Evolutionary conservation across 2,329 filamentous ascomycete genomes (phyloP).

Genomic region (Chaetomiaceae sp.): DNA sequence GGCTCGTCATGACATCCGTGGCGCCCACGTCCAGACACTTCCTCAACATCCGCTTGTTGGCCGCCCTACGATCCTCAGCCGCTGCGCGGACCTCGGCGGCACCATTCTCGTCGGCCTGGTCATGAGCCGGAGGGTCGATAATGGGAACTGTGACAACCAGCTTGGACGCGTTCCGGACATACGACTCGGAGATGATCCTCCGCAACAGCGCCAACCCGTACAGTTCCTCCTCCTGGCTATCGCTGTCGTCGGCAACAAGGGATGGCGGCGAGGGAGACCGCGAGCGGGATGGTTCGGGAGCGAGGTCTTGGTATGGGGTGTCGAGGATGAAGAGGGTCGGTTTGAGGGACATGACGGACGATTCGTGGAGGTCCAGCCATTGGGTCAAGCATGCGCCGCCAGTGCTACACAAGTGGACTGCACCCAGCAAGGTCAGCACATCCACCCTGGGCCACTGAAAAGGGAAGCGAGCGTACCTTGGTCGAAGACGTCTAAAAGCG

Average conservation of each 20-base stretch:
- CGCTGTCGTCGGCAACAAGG: constrained; percentile 33
- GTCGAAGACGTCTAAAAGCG: constrained; percentile 51
- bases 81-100: constrained; percentile 16
- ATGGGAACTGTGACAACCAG: constrained; percentile 54
- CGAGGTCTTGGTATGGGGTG: constrained; percentile 47
- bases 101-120: constrained; percentile 31
- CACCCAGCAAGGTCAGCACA: constrained; percentile 6
- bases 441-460: not conserved
- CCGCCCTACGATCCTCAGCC: constrained; percentile 27
- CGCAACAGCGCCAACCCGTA: constrained; percentile 54
- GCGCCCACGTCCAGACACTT: constrained; percentile 82
- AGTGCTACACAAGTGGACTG: constrained; percentile 53
- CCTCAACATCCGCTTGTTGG: constrained; percentile 50
- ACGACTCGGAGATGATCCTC: constrained; percentile 54
- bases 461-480: constrained; percentile 41
- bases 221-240: constrained; percentile 45
- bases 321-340: constrained; percentile 57
- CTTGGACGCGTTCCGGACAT: constrained; percentile 52
- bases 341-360: constrained; percentile 47
- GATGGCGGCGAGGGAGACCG: constrained; percentile 45
- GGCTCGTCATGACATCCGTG: constrained; percentile 77
- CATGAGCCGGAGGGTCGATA: constrained; percentile 39
- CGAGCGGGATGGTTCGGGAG: constrained; percentile 34
- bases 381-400: constrained; percentile 51
- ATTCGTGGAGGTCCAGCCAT: constrained; percentile 50